These are phyloP conservation scores for Amaranthus cruentus DNA, from an alignment of 148 eudicot species.

Conservation along the genomic window DNA sequence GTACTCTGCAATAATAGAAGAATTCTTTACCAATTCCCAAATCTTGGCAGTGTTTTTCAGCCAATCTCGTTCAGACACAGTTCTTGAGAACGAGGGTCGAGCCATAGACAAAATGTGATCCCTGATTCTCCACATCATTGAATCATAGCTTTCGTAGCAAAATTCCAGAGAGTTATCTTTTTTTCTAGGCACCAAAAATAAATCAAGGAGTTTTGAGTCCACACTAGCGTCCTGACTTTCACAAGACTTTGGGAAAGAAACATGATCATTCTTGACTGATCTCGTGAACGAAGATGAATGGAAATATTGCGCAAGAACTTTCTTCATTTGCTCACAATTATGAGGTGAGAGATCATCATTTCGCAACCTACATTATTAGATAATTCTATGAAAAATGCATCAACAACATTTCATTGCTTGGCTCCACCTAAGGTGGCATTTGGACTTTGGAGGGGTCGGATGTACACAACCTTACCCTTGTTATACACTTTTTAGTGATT, in stretches of 20 bases:
- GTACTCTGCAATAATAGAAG: constrained; percentile 59
- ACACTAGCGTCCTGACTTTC: constrained; percentile 14
- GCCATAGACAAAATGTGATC: constrained; percentile 79
- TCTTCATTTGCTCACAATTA: constrained; percentile 39
- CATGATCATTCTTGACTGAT: constrained; percentile 32
- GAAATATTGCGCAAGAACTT: constrained; percentile 52
- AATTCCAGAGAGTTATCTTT: constrained; percentile 40
- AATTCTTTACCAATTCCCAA: constrained; percentile 78
- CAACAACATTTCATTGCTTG: no score
- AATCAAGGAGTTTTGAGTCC: constrained; percentile 31
- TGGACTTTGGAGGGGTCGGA: no score
- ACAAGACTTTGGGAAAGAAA: constrained; percentile 12
- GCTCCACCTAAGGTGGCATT: no score
- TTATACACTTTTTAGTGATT: no score
- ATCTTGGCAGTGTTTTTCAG: constrained; percentile 80
- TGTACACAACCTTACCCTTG: no score
- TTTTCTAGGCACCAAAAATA: constrained; percentile 57
- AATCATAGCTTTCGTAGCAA: constrained; percentile 52
- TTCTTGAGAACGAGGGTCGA: constrained; percentile 57
- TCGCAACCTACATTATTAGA: constrained; percentile 41
- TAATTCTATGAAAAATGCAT: no score
- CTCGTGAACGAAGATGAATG: constrained; percentile 54
- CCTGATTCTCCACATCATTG: constrained; percentile 54
- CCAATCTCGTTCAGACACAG: constrained; percentile 84
- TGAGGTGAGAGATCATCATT: constrained; percentile 56